Evolutionary conservation across 2,329 filamentous ascomycete genomes (phyloP).

Genomic region (Sarocladium oryzae): DNA sequence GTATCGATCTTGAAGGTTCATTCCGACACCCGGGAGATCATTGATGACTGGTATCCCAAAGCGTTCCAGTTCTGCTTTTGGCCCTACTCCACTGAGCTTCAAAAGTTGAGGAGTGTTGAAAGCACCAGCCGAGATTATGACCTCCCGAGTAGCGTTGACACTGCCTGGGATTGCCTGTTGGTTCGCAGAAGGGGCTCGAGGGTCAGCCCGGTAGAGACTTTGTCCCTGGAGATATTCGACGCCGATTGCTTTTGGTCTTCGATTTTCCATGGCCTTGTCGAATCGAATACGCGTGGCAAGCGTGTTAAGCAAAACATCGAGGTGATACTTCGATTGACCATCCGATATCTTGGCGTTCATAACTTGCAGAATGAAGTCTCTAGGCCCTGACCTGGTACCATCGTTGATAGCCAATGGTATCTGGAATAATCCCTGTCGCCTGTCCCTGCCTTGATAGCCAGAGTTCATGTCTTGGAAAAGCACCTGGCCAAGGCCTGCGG

Average conservation of each 20-base stretch:
- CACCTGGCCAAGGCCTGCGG: slow-evolving; percentile 20
- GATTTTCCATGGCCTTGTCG: slow-evolving; percentile 16
- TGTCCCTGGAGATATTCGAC: slow-evolving; percentile 24
- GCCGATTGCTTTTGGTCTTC: slow-evolving; percentile 24
- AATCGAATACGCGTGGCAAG: slow-evolving; percentile 33
- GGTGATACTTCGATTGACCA: slow-evolving; percentile 17
- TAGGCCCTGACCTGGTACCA: slow-evolving; percentile 45
- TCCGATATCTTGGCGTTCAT: slow-evolving; percentile 12
- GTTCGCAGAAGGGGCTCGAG: slow-evolving; percentile 14
- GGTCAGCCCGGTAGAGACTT: slow-evolving; percentile 19
- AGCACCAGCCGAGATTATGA: slow-evolving; percentile 41
- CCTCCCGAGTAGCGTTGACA: slow-evolving; percentile 32
- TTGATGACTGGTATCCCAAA: slow-evolving; percentile 44
- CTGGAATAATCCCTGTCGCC: slow-evolving; percentile 41
- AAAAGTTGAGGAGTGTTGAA: slow-evolving; percentile 41
- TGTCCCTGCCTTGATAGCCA: slow-evolving; percentile 16
- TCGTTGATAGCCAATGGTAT: slow-evolving; percentile 49
- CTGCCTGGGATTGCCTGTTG: slow-evolving; percentile 9
- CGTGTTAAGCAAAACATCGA: slow-evolving; percentile 20
- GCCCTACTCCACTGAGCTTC: slow-evolving; percentile 39
- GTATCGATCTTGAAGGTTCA: slow-evolving; percentile 33
- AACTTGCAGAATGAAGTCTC: slow-evolving; percentile 44
- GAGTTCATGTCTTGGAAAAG: slow-evolving; percentile 22
- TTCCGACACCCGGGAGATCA: slow-evolving; percentile 55
- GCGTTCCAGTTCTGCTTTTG: slow-evolving; percentile 27